Percentiles rank a stretch among this genome's conserved stretches.
These are phyloP conservation scores for Lycium ferocissimum DNA, from an alignment of 257 asterid species.

Conservation along the genomic window DNA sequence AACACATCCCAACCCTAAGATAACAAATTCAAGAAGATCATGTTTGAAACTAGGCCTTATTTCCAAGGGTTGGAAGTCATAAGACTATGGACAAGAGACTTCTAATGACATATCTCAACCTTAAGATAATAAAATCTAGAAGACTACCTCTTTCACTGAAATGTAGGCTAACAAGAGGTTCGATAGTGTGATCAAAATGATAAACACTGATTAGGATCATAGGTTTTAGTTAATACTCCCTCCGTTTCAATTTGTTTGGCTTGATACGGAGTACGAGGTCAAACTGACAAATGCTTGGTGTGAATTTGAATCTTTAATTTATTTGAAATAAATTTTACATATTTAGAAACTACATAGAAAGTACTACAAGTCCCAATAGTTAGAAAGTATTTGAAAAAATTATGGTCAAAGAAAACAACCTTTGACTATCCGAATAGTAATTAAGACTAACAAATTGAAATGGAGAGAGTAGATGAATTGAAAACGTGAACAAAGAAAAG, in stretches of 20 bases:
- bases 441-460: no score
- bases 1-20: background rate
- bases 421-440: no score
- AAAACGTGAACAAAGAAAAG: constrained; percentile 21
- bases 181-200: background rate
- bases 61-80: background rate
- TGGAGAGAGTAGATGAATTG: background rate
- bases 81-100: background rate
- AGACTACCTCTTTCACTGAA: constrained; percentile 6
- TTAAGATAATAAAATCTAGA: background rate
- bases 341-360: no score
- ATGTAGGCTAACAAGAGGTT: background rate
- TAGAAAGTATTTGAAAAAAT: no score
- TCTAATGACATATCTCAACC: background rate
- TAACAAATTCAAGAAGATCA: background rate
- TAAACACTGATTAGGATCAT: constrained; percentile 9
- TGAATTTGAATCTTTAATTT: no score
- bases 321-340: no score
- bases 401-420: no score
- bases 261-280: no score
- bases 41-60: background rate
- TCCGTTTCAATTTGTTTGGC: no score
- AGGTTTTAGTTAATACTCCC: background rate
- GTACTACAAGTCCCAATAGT: no score
- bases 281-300: no score